phyloP scores from a whole-genome alignment of 1,284 basidiomycete species.

The Lignosus rhinocerotis region DNA sequence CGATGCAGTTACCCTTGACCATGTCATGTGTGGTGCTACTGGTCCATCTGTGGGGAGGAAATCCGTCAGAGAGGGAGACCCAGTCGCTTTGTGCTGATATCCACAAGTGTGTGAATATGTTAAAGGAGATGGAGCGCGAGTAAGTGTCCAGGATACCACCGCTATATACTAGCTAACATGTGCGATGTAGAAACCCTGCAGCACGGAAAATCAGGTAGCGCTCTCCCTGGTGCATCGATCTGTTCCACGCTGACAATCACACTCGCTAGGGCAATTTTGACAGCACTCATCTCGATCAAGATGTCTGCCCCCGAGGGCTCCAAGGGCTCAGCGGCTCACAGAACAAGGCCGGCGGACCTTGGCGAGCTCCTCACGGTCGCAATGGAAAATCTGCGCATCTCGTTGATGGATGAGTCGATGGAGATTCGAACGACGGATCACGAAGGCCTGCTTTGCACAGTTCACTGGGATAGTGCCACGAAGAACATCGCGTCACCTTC shows the following conservation, averaged over 20 bases:
- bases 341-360: not conserved
- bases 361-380: not conserved
- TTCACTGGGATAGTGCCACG: not conserved
- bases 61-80: slow-evolving; percentile 48
- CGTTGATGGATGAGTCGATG: not conserved
- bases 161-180: not conserved
- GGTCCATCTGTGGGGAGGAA: slow-evolving; percentile 68
- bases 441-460: not conserved
- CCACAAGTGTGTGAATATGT: slow-evolving; percentile 58
- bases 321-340: not conserved
- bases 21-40: slow-evolving; percentile 64
- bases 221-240: not conserved
- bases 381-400: not conserved
- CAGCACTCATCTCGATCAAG: not conserved
- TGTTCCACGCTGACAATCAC: not conserved
- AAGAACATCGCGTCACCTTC: not conserved
- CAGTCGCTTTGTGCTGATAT: slow-evolving; percentile 65
- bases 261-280: not conserved
- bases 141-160: slow-evolving; percentile 25
- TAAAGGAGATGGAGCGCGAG: slow-evolving; percentile 49
- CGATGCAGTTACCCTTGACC: slow-evolving; percentile 45
- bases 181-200: not conserved
- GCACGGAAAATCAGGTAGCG: slow-evolving; percentile 1
- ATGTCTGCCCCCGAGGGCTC: not conserved
- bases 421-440: not conserved